Conservation (phyloP, 352 stramenopile genomes). For the Pythium periplocum region DNA sequence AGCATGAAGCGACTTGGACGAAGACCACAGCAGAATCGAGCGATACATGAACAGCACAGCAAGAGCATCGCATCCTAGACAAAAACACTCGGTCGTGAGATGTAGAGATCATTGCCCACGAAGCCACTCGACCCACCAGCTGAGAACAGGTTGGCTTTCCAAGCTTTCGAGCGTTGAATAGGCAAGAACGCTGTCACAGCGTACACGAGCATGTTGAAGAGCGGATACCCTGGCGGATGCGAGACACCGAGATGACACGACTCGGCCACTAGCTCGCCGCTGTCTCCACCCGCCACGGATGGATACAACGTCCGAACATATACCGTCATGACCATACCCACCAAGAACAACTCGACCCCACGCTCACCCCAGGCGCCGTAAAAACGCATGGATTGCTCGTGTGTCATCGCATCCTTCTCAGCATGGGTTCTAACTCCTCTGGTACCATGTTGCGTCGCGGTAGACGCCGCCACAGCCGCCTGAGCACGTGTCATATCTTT, state of each 20-base stretch:
- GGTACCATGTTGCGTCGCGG: no score
- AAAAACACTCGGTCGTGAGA: neutral
- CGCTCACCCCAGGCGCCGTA: no score
- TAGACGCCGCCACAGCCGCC: no score
- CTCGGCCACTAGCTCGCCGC: conserved; percentile 92
- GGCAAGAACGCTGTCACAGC: conserved; percentile 38
- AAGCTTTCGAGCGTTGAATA: conserved; percentile 44
- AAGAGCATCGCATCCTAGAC: conserved; percentile 49
- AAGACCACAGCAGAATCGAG: conserved; percentile 48
- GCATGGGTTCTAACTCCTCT: no score
- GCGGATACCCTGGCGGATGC: conserved; percentile 93
- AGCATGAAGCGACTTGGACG: neutral
- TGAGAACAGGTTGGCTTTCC: conserved; percentile 86
- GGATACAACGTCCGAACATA: conserved; percentile 82
- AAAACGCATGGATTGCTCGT: no score
- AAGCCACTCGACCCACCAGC: conserved; percentile 33
- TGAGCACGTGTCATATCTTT: no score
- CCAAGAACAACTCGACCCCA: no score
- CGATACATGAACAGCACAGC: conserved; percentile 50
- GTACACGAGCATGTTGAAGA: conserved; percentile 90
- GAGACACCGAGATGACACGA: conserved; percentile 90
- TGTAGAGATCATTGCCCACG: neutral
- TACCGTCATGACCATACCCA: conserved; percentile 20
- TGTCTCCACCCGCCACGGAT: conserved; percentile 87
- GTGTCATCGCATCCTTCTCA: no score